Evolutionary conservation across 2,329 filamentous ascomycete genomes (phyloP), one percentile per base, ranked within the genome.

Genomic region (Aspergillus flavus): DNA sequence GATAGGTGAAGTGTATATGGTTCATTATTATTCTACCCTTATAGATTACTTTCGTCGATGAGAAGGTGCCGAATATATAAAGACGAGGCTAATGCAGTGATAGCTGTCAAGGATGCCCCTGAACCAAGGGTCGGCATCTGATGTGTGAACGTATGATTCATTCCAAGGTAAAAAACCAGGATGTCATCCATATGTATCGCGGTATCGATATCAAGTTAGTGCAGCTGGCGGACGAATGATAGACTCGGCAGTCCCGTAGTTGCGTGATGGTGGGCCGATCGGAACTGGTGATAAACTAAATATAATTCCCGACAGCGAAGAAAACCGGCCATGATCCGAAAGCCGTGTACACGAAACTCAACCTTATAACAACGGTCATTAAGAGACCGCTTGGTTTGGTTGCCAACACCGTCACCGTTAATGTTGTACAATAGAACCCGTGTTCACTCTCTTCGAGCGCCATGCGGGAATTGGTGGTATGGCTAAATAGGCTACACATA

Each of bases 191-290:
- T 48, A 48, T 55, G 50, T 26, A 55, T 39, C 52, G 23, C 21
- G 12, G 52, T 36, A 12, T 54, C n/a, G 28, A 4, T 36, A 54
- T 34, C 30, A 54, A 34, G 32, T 54, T 39, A 32, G 52, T 39
- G 9, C 32, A 21, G 19, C 32, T 9, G 21, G 26, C 54, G 48
- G 39, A 28, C 50, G 58, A 54, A 60, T 60, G 34, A 60, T 41
- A 39, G 48, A 60, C 46, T 54, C 58, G 58, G 58, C 34, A 55
- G 50, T 39, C 26, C 58, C 50, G 41, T 55, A 53, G 58, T 60
- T 55, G 36, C 48, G 19, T 58, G 56, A 55, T 55, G 56, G 43
- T 58, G 43, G 56, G 43, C 30, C 30, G 43, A 48, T 39, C 39
- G 56, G 41, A 52, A 32, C 48, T 32, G 48, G 28, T 52, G 48